Evolutionary conservation across 495 filamentous ascomycete genomes (phyloP), one percentile per base, ranked within the genome.

Genomic region (Tuber calosporum): DNA sequence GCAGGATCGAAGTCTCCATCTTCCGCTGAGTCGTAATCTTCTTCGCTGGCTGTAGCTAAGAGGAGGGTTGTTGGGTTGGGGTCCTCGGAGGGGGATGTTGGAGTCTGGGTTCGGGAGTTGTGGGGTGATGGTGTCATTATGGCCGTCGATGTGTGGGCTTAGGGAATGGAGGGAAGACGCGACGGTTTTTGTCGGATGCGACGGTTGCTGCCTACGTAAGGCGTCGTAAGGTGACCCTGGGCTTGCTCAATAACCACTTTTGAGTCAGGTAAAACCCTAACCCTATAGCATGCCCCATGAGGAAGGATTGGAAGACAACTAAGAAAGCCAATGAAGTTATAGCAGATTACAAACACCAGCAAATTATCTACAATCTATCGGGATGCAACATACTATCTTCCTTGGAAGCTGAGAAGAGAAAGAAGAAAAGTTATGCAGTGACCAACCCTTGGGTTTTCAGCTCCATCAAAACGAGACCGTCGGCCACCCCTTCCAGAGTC

Each of bases 1-100:
- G 87, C 87, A 26, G 90, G 87, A 58, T 90, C 87, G 76, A 93
- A 93, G 79, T 93, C 91, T 68, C 88, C 89, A 79, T 93, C 91
- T 78, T 92, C 90, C 26, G 87, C 87, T 37, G 90, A 93, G 71
- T 88, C 85, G 76, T 93, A 93, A 36, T 86, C 84, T 38, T 90
- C 78, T 30, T 72, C 62, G 67, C 66, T 22, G 58, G 68, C 7
- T 15, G 30, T 43, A 11, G 68, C 37, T 62, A 77, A 43, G 53
- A 77, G 67, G 53, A 45, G 40, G 39, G 67, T 42, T 26, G 70
- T 66, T 5, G 70, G 66, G 34, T 26, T 19, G 13, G 66, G 67
- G 19, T 69, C 69, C 53, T 38, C 6, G 11, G 38, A 66, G 42
- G 42, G 40, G 72, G 36, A 43, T 53, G 53, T 2, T 15, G 53